A percentile compares a stretch with the other conserved stretches of the same genome.
Conservation (phyloP, 176 grass and related monocot genomes). For the Phragmites australis region DNA sequence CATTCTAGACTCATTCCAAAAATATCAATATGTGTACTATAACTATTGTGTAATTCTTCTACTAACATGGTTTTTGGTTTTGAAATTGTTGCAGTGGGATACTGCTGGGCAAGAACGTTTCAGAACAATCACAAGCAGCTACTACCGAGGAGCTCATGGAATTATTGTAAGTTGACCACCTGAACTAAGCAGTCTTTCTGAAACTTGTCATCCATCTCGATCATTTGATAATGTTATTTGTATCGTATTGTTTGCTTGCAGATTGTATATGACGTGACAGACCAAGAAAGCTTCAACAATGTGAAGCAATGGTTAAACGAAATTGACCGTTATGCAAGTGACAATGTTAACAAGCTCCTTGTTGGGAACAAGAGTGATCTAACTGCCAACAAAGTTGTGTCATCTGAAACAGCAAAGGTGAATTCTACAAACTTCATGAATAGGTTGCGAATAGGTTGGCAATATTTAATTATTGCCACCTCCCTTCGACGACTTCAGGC, state of each 20-base stretch:
- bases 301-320: conserved; percentile 88
- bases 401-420: conserved; percentile 76
- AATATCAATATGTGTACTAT: not conserved
- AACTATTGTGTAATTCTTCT: not conserved
- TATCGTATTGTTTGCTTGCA: conserved; percentile 3
- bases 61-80: conserved; percentile 16
- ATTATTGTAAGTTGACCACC: conserved; percentile 61
- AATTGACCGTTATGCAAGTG: conserved; percentile 83
- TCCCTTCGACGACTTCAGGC: too few relatives aligned
- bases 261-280: conserved; percentile 84
- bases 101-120: conserved; percentile 92
- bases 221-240: not conserved
- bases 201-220: not conserved
- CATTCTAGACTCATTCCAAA: not conserved
- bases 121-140: conserved; percentile 92
- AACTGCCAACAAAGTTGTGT: conserved; percentile 73
- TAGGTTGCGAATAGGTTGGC: not conserved
- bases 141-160: conserved; percentile 90
- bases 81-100: conserved; percentile 68
- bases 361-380: conserved; percentile 85
- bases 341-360: conserved; percentile 84
- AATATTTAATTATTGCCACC: not conserved
- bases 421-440: not conserved
- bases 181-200: conserved; percentile 8
- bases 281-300: conserved; percentile 91